phyloP scores from a whole-genome alignment of 352 stramenopile species.

The Phytophthora foliorum region DNA sequence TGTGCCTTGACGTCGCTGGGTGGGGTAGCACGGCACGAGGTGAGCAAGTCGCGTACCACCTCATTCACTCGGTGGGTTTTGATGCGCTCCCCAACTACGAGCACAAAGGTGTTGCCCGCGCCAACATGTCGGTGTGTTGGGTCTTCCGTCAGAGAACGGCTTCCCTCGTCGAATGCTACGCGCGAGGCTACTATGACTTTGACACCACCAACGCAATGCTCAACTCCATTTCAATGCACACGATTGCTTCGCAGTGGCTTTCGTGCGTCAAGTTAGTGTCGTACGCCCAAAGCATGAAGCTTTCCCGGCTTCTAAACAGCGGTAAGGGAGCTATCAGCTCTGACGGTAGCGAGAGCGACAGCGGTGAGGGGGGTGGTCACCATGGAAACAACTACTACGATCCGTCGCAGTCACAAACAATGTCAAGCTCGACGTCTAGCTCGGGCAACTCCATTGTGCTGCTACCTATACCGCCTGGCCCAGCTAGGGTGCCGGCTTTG shows the following conservation, averaged over 20 bases:
- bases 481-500: slow-evolving; percentile 27
- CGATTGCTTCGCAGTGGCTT: slow-evolving; percentile 38
- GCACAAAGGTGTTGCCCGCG: slow-evolving; percentile 40
- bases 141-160: slow-evolving; percentile 50
- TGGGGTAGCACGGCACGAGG: slow-evolving; percentile 28
- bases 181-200: slow-evolving; percentile 46
- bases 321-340: slow-evolving; percentile 31
- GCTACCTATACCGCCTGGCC: slow-evolving; percentile 26
- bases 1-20: slow-evolving; percentile 48
- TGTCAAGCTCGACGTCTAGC: slow-evolving; percentile 44
- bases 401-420: slow-evolving; percentile 22
- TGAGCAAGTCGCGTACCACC: slow-evolving; percentile 45
- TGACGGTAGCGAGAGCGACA: slow-evolving; percentile 43
- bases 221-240: slow-evolving; percentile 48
- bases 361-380: slow-evolving; percentile 11
- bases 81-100: slow-evolving; percentile 41
- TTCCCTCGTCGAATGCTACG: slow-evolving; percentile 43
- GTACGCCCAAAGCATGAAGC: slow-evolving; percentile 59
- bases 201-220: slow-evolving; percentile 50
- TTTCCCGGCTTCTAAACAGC: slow-evolving; percentile 40
- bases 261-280: slow-evolving; percentile 41
- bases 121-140: slow-evolving; percentile 58
- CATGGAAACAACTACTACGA: slow-evolving; percentile 26
- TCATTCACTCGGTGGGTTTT: slow-evolving; percentile 53
- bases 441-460: slow-evolving; percentile 34